Conservation (phyloP, 768 basidiomycete genomes). For the Neoboletus brunneissimus region DNA sequence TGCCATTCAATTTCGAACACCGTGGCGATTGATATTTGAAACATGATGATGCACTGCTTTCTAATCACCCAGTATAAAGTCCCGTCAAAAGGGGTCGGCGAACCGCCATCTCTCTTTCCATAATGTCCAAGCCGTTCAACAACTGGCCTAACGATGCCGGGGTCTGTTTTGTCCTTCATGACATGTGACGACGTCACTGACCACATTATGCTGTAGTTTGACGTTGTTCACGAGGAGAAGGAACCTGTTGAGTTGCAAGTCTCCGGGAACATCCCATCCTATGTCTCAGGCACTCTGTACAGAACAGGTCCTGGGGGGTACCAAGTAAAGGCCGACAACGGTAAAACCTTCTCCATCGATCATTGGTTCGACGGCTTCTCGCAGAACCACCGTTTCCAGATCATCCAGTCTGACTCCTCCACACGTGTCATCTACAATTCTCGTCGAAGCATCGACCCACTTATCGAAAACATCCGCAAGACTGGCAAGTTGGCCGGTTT, state of each 20-base stretch:
- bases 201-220: conserved; percentile 18
- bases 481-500: conserved; percentile 19
- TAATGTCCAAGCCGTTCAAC: conserved; percentile 28
- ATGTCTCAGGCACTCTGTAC: conserved; percentile 37
- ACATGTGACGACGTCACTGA: neutral
- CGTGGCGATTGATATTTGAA: neutral
- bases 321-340: conserved; percentile 24
- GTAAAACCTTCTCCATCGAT: conserved; percentile 24
- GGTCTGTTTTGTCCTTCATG: conserved; percentile 7
- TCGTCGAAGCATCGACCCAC: conserved; percentile 28
- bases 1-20: neutral
- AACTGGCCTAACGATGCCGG: conserved; percentile 32
- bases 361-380: conserved; percentile 45
- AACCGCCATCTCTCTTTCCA: neutral
- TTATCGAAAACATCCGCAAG: conserved; percentile 29
- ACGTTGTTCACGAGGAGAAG: conserved; percentile 27
- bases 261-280: conserved; percentile 33
- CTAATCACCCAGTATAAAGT: neutral
- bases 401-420: conserved; percentile 22
- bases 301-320: conserved; percentile 39
- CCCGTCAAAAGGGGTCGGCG: neutral
- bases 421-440: conserved; percentile 36
- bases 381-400: conserved; percentile 40
- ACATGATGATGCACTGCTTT: neutral
- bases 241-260: conserved; percentile 28